phyloP scores from a whole-genome alignment of 768 basidiomycete genomes.

The Obba rivulosa region DNA sequence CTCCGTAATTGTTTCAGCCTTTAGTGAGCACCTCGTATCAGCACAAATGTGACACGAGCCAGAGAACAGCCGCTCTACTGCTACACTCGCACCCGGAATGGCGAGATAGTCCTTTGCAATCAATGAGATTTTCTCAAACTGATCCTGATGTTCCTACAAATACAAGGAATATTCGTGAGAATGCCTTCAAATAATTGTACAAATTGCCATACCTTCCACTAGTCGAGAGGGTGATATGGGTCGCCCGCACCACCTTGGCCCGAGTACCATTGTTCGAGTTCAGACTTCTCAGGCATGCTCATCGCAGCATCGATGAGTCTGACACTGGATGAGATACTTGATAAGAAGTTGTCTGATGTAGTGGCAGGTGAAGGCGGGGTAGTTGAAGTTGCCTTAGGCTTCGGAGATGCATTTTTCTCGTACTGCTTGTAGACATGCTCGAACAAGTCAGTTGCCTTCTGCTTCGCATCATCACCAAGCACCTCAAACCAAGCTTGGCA shows the following conservation, averaged over 20 bases:
- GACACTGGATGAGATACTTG: neutral
- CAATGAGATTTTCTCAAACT: neutral
- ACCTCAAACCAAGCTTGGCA: conserved; percentile 19
- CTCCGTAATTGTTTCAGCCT: conserved; percentile 1
- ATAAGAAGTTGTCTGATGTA: neutral
- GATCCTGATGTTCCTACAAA: conserved; percentile 4
- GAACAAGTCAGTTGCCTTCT: conserved; percentile 4
- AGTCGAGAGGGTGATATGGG: neutral
- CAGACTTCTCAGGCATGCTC: neutral
- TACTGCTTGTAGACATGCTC: conserved; percentile 10
- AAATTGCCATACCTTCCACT: neutral
- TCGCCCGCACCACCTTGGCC: neutral
- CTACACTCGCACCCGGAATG: conserved; percentile 2
- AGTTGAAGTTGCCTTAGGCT: neutral
- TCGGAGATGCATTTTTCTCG: neutral
- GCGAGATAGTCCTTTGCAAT: conserved; percentile 2
- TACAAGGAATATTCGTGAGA: no score
- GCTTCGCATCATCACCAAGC: neutral
- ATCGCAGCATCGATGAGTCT: neutral
- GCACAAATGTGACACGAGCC: neutral
- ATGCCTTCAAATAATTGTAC: no score
- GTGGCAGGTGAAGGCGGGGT: neutral
- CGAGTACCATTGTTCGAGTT: neutral
- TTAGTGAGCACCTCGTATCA: neutral
- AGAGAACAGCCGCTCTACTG: conserved; percentile 3